Evolutionary conservation across 2,329 filamentous ascomycete species (phyloP).

Genomic region (Lecanicillium sp.): DNA sequence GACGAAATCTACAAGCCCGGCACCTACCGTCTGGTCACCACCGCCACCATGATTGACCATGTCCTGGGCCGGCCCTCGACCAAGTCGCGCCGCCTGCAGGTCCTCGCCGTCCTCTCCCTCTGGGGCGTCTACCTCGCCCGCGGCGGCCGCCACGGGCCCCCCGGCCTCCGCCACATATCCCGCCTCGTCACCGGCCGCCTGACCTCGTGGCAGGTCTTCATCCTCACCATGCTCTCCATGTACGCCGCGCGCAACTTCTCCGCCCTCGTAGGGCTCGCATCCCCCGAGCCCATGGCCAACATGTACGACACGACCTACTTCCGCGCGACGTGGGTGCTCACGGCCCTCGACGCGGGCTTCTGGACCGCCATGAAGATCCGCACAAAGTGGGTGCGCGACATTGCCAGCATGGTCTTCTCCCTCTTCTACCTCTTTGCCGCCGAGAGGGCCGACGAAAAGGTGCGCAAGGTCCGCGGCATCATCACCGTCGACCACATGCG

Average conservation of each 20-base stretch:
- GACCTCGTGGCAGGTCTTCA: constrained; percentile 84
- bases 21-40: neutral
- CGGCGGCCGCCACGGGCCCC: constrained; percentile 85
- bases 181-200: constrained; percentile 62
- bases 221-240: constrained; percentile 82
- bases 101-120: constrained; percentile 83
- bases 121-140: constrained; percentile 81
- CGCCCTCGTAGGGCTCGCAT: constrained; percentile 83
- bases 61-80: constrained; percentile 85
- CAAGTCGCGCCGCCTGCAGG: constrained; percentile 87
- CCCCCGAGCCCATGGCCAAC: constrained; percentile 87
- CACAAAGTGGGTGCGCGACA: constrained; percentile 69
- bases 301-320: constrained; percentile 92
- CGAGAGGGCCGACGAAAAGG: constrained; percentile 93
- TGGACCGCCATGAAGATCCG: constrained; percentile 97
- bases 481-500: constrained; percentile 87
- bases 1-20: too few relatives aligned
- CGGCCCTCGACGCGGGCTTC: constrained; percentile 90
- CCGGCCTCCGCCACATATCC: constrained; percentile 64
- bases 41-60: constrained; percentile 67
- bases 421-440: constrained; percentile 88
- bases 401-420: constrained; percentile 78
- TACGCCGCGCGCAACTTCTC: constrained; percentile 92
- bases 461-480: constrained; percentile 78
- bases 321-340: constrained; percentile 93